Evolutionary conservation across 805 yeast species (phyloP), one percentile per base, ranked within the genome.

Genomic region (Suhomyces sp.): DNA sequence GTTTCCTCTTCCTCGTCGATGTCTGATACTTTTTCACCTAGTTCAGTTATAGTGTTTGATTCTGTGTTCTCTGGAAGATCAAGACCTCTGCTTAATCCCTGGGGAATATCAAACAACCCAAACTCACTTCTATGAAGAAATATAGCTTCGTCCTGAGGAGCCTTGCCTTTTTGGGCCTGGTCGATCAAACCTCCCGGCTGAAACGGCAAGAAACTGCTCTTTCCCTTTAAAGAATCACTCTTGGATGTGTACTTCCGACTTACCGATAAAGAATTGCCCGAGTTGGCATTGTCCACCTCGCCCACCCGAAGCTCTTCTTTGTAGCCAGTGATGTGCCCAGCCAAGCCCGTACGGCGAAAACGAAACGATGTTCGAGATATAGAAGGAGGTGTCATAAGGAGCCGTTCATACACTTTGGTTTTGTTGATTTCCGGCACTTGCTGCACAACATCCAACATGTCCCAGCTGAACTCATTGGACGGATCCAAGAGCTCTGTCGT

Each of bases 91-190:
- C 80, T 63, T 49, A 94, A 75, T 0, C 97, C 97, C 17, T 86
- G 93, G 0, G 97, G 94, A 1, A 82, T 68, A 65, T 89, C 96
- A 61, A 86, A 88, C 35, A 94, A 68, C 0, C 98, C 99, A 25
- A 53, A 52, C 29, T 81, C 76, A 61, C 88, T 93, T 61, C 85
- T 79, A 60, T 87, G 94, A 45, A 87, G 62, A 43, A 72, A 69
- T 39, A 67, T 58, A 0, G 74, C 63, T 3, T 65, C 69, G 48
- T 75, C 79, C 6, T 62, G 61, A 4, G 46, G 44, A 20, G 57
- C 57, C 22, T 58, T 60, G 3, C 52, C 55, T 22, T 51, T 54
- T 44, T 46, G 48, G 9, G 51, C 49, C 13, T 52, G 53, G 44
- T 52, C 48, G 46, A 53, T 51, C 40, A 77, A 65, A 2, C 98